A percentile compares a stretch with the other conserved stretches of the same genome.
Evolutionary conservation across 495 filamentous ascomycete genomes (phyloP).

Genomic region (Xeromyces bisporus): DNA sequence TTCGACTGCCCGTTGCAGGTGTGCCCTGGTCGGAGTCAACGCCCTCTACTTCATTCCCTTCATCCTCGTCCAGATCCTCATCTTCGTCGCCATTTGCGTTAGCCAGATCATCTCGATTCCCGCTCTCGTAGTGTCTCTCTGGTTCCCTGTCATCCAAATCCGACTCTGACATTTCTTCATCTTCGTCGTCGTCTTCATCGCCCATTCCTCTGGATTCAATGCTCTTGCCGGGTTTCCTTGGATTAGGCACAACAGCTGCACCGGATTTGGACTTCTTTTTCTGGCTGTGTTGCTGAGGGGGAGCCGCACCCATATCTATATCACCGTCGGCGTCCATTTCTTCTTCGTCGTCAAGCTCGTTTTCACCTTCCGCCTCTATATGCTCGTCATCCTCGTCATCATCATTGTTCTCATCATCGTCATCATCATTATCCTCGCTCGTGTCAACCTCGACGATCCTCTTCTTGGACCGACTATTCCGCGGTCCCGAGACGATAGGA

Average conservation of each 20-base stretch:
- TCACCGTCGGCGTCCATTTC: constrained; percentile 39
- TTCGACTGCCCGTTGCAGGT: constrained; percentile 36
- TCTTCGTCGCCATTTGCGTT: constrained; percentile 26
- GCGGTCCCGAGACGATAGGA: constrained; percentile 43
- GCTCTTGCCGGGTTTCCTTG: constrained; percentile 24
- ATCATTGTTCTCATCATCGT: constrained; percentile 35
- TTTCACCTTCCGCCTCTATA: constrained; percentile 38
- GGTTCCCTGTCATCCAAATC: constrained; percentile 35
- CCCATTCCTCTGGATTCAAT: constrained; percentile 47
- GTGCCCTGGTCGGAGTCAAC: constrained; percentile 50
- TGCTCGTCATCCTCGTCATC: constrained; percentile 44
- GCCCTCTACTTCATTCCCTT: constrained; percentile 41
- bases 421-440: constrained; percentile 38
- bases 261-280: constrained; percentile 16
- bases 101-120: constrained; percentile 15
- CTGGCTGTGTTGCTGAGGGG: constrained; percentile 21
- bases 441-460: constrained; percentile 50
- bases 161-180: constrained; percentile 33
- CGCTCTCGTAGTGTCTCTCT: constrained; percentile 34
- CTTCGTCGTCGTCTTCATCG: constrained; percentile 35
- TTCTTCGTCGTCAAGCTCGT: constrained; percentile 42
- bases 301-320: constrained; percentile 38
- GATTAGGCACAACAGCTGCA: constrained; percentile 13
- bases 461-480: constrained; percentile 46
- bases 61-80: constrained; percentile 36